These are phyloP conservation scores for Wickerhamomyces ciferrii DNA, from an alignment of 805 yeast genomes.

Conservation along the genomic window DNA sequence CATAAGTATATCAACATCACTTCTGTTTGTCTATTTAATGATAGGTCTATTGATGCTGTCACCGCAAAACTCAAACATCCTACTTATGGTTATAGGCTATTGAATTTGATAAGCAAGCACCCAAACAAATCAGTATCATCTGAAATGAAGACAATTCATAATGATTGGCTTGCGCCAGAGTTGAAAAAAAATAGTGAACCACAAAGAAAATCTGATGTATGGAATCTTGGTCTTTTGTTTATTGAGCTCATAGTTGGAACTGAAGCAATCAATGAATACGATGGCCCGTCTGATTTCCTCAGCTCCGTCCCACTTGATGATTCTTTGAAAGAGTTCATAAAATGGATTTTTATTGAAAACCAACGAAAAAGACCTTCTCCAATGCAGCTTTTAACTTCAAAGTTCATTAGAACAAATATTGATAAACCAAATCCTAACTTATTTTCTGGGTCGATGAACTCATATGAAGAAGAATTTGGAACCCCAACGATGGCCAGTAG, in stretches of 20 bases:
- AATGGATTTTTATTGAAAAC: constrained; percentile 57
- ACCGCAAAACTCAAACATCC: constrained; percentile 56
- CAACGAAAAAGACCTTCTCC: constrained; percentile 76
- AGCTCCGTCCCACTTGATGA: constrained; percentile 41
- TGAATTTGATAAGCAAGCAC: constrained; percentile 32
- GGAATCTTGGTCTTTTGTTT: constrained; percentile 85
- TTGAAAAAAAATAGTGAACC: constrained; percentile 39
- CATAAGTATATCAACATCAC: constrained; percentile 67
- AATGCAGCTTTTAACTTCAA: constrained; percentile 76
- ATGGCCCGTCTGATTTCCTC: constrained; percentile 63
- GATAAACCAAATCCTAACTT: constrained; percentile 27
- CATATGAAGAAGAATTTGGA: constrained; percentile 11
- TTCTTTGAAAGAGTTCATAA: constrained; percentile 60
- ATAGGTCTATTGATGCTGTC: constrained; percentile 47
- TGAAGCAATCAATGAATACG: constrained; percentile 46
- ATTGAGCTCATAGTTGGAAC: constrained; percentile 60
- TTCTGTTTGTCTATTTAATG: constrained; percentile 49
- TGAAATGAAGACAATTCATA: constrained; percentile 16
- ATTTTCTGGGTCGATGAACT: constrained; percentile 8
- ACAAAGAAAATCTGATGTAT: constrained; percentile 82
- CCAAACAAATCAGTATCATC: constrained; percentile 26
- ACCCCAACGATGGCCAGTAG: constrained; percentile 17
- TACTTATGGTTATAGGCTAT: constrained; percentile 47
- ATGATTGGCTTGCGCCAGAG: constrained; percentile 81
- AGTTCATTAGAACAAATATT: constrained; percentile 75